Evolutionary conservation across 2,329 filamentous ascomycete genomes (phyloP), one percentile per base, ranked within the genome.

Genomic region (Fusarium sp.): DNA sequence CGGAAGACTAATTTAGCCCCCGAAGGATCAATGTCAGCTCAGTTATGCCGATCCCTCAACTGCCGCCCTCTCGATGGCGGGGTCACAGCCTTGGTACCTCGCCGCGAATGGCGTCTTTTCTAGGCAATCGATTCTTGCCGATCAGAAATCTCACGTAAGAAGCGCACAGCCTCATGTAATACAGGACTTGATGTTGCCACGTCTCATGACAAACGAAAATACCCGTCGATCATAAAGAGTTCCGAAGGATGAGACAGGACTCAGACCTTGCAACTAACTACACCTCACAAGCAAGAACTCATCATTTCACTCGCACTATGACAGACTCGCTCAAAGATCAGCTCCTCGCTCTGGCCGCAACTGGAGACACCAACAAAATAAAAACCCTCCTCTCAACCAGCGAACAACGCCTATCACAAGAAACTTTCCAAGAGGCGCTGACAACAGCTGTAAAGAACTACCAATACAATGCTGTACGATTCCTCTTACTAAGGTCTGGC

Each of bases 281-380:
- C 1, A 52, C 26, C 32, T 38, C n/a, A 2, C 6, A 3, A 38
- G 20, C 32, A 32, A 24, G 15, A 6, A 34, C 8, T 5, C 18
- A 26, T 24, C 22, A 3, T 0, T n/a, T 20, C 9, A 26, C 26
- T 0, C 2, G 10, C 26, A 28, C 0, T n/a, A 65, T 65, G 62
- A 1, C 39, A 32, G 18, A 28, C 14, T 22, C 26, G 3, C 5
- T n/a, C 30, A 26, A 24, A 14, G 18, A 44, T 12, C 10, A 9
- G 20, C 45, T 65, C 3, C 5, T 39, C 7, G 14, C 45, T 20
- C 5, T 52, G 5, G 47, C 57, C 1, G 5, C 22, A 5, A 22
- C 18, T 1, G 62, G 45, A 39, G 32, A 62, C 0, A 5, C 18
- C 14, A 14, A n/a, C 5, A 8, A 52, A 11, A 20, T 62, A 0